These are phyloP conservation scores for Blastobotrys raffinosifermentans DNA, from an alignment of 1,139 yeast species.

Conservation along the genomic window DNA sequence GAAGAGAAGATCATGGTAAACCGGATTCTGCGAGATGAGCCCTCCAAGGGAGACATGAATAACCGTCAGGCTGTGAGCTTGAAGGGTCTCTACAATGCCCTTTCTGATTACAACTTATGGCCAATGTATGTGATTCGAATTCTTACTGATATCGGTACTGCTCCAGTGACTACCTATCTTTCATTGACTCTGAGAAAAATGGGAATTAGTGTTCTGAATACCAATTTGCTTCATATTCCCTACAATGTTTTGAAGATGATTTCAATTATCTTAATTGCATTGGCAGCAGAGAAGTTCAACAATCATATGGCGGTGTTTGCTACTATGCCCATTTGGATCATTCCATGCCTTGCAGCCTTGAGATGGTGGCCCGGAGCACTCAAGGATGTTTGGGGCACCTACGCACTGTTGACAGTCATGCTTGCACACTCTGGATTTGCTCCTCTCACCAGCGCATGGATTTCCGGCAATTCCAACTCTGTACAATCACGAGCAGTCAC, in stretches of 20 bases:
- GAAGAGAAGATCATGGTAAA: conserved; percentile 61
- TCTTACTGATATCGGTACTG: conserved; percentile 40
- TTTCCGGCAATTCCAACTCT: conserved; percentile 54
- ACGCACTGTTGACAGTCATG: conserved; percentile 42
- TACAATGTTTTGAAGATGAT: conserved; percentile 37
- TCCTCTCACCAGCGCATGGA: conserved; percentile 54
- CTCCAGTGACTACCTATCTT: conserved; percentile 43
- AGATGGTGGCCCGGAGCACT: conserved; percentile 48
- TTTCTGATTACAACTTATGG: conserved; percentile 53
- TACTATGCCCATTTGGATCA: conserved; percentile 35
- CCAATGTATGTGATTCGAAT: conserved; percentile 52
- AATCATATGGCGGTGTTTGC: conserved; percentile 35
- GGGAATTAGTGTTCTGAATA: conserved; percentile 50
- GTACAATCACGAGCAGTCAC: conserved; percentile 54
- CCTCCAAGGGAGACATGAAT: conserved; percentile 63
- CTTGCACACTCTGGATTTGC: conserved; percentile 47
- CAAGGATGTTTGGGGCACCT: conserved; percentile 47
- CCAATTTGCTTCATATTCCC: conserved; percentile 52
- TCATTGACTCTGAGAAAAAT: conserved; percentile 45
- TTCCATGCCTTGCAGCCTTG: conserved; percentile 40
- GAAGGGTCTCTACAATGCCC: conserved; percentile 37
- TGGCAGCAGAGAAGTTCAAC: conserved; percentile 37
- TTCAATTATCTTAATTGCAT: conserved; percentile 37
- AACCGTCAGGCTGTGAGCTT: conserved; percentile 50
- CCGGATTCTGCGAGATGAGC: conserved; percentile 60